Evolutionary conservation across 177 flowering plant species (phyloP).

Genomic region (Telopea speciosissima): DNA sequence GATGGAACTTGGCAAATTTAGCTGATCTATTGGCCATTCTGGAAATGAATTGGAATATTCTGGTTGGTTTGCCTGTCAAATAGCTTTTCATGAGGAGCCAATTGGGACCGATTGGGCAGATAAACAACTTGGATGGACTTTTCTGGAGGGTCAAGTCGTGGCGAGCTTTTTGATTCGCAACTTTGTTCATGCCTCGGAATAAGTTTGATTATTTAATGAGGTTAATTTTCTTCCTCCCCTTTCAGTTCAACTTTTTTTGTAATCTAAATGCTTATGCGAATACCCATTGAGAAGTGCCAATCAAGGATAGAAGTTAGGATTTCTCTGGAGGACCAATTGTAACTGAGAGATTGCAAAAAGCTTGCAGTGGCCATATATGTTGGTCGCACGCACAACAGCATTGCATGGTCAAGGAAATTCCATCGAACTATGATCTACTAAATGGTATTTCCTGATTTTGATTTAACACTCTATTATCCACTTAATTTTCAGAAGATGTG

Average conservation of each 20-base stretch:
- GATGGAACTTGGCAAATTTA: slow-evolving; percentile 81
- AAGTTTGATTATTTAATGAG: slow-evolving; percentile 11
- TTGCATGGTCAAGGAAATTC: not conserved
- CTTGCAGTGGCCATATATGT: no score
- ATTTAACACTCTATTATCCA: not conserved
- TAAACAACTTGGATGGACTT: slow-evolving; percentile 5
- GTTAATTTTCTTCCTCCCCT: not conserved
- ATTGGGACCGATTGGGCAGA: slow-evolving; percentile 9
- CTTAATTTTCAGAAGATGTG: not conserved
- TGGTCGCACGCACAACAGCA: no score
- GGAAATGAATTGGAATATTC: slow-evolving; percentile 2
- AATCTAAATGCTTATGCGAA: not conserved
- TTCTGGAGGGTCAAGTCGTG: not conserved
- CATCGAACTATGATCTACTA: not conserved
- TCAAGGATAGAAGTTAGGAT: not conserved
- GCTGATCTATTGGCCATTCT: slow-evolving; percentile 25
- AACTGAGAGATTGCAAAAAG: not conserved
- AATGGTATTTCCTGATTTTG: not conserved
- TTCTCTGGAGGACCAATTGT: not conserved
- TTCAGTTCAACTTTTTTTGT: not conserved
- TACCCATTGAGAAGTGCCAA: not conserved
- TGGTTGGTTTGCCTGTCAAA: slow-evolving; percentile 7
- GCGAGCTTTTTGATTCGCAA: not conserved
- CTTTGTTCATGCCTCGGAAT: not conserved
- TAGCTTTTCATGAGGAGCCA: slow-evolving; percentile 10